phyloP scores from a whole-genome alignment of 2,329 filamentous ascomycete species.

The Pseudogymnoascus sp. region DNA sequence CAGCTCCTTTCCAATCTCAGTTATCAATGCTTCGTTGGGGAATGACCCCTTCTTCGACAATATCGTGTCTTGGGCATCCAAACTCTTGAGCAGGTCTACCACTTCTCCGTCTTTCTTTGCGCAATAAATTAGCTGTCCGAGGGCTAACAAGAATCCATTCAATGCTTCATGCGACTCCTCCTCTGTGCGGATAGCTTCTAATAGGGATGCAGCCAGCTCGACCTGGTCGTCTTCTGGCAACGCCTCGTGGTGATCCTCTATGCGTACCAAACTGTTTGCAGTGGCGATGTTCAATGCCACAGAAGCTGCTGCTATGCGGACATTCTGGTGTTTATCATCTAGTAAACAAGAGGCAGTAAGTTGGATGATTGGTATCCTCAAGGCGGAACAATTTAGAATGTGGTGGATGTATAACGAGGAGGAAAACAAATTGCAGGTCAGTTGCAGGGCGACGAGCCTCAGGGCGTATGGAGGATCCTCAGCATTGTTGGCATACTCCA shows the following conservation, averaged over 20 bases:
- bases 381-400: constrained; percentile 43
- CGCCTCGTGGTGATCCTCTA: constrained; percentile 47
- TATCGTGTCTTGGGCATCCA: constrained; percentile 67
- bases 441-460: constrained; percentile 74
- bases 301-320: constrained; percentile 74
- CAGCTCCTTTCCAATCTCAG: constrained; percentile 39
- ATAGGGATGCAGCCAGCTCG: constrained; percentile 70
- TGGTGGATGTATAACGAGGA: constrained; percentile 62
- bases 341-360: constrained; percentile 73
- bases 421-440: constrained; percentile 78
- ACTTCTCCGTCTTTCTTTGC: constrained; percentile 64
- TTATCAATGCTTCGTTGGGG: constrained; percentile 50
- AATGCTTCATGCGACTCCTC: constrained; percentile 61
- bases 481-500: constrained; percentile 51
- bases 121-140: constrained; percentile 71
- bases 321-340: constrained; percentile 64
- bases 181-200: constrained; percentile 63
- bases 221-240: constrained; percentile 67
- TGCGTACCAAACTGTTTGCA: constrained; percentile 59
- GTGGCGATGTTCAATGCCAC: constrained; percentile 76
- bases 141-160: constrained; percentile 66
- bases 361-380: constrained; percentile 55
- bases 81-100: constrained; percentile 67
- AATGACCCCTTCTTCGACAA: constrained; percentile 50
- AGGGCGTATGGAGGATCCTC: constrained; percentile 67